A percentile compares a stretch with the other conserved stretches of the same genome.
These are phyloP conservation scores for Plasmodium billcollinsi DNA, from an alignment of 169 alveolate genomes.

Conservation along the genomic window DNA sequence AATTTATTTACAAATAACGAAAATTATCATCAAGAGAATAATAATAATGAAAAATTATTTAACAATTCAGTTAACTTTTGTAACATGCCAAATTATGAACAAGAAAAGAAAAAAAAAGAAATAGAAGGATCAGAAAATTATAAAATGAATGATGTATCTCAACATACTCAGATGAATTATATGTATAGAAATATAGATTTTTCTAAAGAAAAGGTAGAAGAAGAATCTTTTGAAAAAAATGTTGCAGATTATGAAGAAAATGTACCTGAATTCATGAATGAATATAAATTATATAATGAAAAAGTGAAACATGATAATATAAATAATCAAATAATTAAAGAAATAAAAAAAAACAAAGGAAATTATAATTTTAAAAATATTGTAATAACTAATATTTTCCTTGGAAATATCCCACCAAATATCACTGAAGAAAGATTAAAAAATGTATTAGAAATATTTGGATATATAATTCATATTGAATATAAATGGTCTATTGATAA, in stretches of 20 bases:
- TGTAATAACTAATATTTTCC: conserved; percentile 79
- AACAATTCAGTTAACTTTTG: conserved; percentile 7
- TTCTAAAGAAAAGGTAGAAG: conserved; percentile 1
- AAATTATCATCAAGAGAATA: conserved; percentile 12
- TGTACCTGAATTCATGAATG: conserved; percentile 7
- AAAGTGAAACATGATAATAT: conserved; percentile 38
- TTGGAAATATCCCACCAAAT: conserved; percentile 87
- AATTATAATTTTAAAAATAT: conserved; percentile 30
- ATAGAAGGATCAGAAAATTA: background rate
- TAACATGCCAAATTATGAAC: conserved; percentile 36
- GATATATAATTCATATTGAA: conserved; percentile 77
- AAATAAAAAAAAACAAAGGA: conserved; percentile 25
- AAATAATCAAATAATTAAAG: conserved; percentile 32
- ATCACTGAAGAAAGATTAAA: conserved; percentile 81
- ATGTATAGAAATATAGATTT: background rate
- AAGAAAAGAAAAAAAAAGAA: conserved; percentile 15
- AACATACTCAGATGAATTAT: background rate
- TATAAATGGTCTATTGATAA: conserved; percentile 81
- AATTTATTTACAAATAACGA: conserved; percentile 7
- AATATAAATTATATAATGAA: conserved; percentile 22
- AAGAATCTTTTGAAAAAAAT: conserved; percentile 5
- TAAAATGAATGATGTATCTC: conserved; percentile 7
- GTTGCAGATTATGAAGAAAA: background rate
- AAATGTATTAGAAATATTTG: conserved; percentile 75
- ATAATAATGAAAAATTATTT: conserved; percentile 1